A percentile compares a stretch with the other conserved stretches of the same genome.
Evolutionary conservation across 805 yeast species (phyloP).

Genomic region (Grigorovia yakushimaensis): DNA sequence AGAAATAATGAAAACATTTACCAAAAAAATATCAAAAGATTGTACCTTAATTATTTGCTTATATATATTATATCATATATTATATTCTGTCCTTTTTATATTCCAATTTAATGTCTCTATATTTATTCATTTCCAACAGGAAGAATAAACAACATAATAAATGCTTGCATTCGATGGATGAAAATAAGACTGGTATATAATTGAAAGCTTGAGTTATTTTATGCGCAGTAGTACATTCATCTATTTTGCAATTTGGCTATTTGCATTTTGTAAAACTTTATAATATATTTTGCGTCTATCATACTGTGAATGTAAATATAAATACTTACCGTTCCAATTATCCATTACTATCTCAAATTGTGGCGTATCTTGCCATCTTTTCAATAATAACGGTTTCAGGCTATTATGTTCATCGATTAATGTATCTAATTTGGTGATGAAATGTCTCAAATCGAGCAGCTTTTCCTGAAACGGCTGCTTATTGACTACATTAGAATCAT

Average conservation of each 20-base stretch:
- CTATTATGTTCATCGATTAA: slow-evolving; percentile 37
- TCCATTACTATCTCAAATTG: slow-evolving; percentile 28
- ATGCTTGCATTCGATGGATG: too few relatives aligned
- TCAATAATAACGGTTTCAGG: slow-evolving; percentile 30
- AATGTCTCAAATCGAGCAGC: slow-evolving; percentile 26
- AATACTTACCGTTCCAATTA: slow-evolving; percentile 35
- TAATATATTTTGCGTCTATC: slow-evolving; percentile 28
- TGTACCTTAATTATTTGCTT: neutral
- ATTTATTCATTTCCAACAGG: too few relatives aligned
- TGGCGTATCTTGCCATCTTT: slow-evolving; percentile 26
- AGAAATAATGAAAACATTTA: neutral
- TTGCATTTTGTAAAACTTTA: slow-evolving; percentile 26
- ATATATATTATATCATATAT: neutral
- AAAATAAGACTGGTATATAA: too few relatives aligned
- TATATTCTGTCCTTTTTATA: neutral
- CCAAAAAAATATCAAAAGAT: neutral
- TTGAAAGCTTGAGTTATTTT: too few relatives aligned
- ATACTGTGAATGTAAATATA: slow-evolving; percentile 29
- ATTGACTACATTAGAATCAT: slow-evolving; percentile 4
- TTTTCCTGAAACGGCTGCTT: slow-evolving; percentile 6
- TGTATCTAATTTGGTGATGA: slow-evolving; percentile 32
- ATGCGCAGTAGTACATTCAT: too few relatives aligned
- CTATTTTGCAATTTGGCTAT: neutral
- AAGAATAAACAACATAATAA: too few relatives aligned
- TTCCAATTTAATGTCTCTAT: neutral